Base-by-base conservation (phyloP, 176 grass and related monocot genomes). In the barley (Hordeum vulgare) region DNA sequence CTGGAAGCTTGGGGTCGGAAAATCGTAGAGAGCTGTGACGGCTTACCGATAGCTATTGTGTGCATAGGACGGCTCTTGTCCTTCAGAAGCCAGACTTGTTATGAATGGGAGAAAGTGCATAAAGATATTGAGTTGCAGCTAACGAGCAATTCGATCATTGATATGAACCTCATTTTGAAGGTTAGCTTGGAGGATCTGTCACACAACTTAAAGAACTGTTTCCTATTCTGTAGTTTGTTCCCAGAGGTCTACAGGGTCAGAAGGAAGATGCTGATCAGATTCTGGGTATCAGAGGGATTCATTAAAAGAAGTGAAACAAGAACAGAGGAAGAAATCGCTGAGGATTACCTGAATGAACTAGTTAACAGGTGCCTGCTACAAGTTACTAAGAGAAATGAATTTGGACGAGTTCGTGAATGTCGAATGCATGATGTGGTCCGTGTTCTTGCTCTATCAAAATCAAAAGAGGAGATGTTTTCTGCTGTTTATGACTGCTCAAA, bases 271-370 rank as follows among this genome's bases (percentile, higher is more conserved):
- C 18, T 75, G 7, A 56, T 56, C 15, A 33, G 72, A 21, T 51
- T 21, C 0, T 75, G 72, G 72, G 49, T 75, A 28, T 33, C 72
- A 12, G 72, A 51, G 27, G 72, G 74, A 76, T 88, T 88, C 25
- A 9, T 91, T 17, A 88, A 66, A 72, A 8, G 6, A 18, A 66
- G 9, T 56, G 51, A 56, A 9, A 56, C 45, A 88, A 80, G 28
- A 61, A 61, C 88, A 42, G 77, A 86, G 81, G 88, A 90, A 72
- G 79, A 86, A 33, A 71, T 79, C 33, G 84, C 79, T 1, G 84
- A 86, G 39, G 79, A 81, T 33, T 90, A 79, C 76, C 78, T 86
- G 40, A 64, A 65, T 61, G 41, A 86, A 34, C 88, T 90, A 8
- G 64, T 90, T 35, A 29, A 75, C 74, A 77, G 61, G n/a, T 61